phyloP scores from a whole-genome alignment of 352 stramenopile species.

The Phytophthora parvispora region DNA sequence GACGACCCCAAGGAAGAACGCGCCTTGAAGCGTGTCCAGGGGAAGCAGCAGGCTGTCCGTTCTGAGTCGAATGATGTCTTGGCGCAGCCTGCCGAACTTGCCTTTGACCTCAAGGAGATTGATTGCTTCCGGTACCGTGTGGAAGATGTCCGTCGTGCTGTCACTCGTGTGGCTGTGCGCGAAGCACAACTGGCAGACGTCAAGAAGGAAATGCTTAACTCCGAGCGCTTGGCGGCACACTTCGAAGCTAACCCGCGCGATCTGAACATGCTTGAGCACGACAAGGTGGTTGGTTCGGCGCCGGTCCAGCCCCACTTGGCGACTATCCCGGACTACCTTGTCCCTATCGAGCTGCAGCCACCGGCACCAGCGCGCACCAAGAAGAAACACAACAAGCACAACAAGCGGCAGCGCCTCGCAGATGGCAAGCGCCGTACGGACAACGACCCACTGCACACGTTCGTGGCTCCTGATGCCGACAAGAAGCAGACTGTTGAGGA shows the following conservation, averaged over 20 bases:
- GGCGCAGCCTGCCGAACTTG: slow-evolving; percentile 95
- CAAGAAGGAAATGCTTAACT: slow-evolving; percentile 99
- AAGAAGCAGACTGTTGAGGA: slow-evolving; percentile 77
- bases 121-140: slow-evolving; percentile 99
- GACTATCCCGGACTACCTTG: slow-evolving; percentile 98
- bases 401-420: slow-evolving; percentile 66
- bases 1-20: slow-evolving; percentile 84
- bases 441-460: slow-evolving; percentile 98
- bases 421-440: slow-evolving; percentile 90
- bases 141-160: slow-evolving; percentile 95
- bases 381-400: slow-evolving; percentile 81
- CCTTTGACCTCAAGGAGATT: slow-evolving; percentile 99
- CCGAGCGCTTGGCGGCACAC: slow-evolving; percentile 96
- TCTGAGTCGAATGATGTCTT: slow-evolving; percentile 87
- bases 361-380: slow-evolving; percentile 72
- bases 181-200: slow-evolving; percentile 97
- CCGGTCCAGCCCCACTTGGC: slow-evolving; percentile 96
- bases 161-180: slow-evolving; percentile 96
- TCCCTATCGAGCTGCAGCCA: slow-evolving; percentile 96
- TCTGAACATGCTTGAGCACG: slow-evolving; percentile 96
- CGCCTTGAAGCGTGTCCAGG: slow-evolving; percentile 93
- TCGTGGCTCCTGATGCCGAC: slow-evolving; percentile 71
- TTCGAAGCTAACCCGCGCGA: slow-evolving; percentile 98
- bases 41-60: slow-evolving; percentile 90
- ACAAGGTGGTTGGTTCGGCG: slow-evolving; percentile 95